Base-by-base conservation (phyloP, 1,139 yeast genomes). In the Yamadazyma sp. region DNA sequence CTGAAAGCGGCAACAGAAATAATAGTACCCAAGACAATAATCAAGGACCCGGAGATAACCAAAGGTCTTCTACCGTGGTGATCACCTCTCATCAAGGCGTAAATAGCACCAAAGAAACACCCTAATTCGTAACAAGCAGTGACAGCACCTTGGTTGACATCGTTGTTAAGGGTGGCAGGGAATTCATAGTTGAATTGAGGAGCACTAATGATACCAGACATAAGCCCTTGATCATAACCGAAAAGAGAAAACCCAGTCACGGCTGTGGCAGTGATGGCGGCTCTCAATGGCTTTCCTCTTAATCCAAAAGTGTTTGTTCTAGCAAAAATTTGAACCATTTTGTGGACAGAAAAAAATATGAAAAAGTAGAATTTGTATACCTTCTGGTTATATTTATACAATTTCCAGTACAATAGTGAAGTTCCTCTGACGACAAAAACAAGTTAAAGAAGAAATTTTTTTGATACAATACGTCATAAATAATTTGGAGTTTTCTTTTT, bases 221-320 rank as follows among this genome's bases (percentile, higher is more conserved):
- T 80, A 42, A 84, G 73, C 56, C 92, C 91, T 60, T 84, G 91
- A 59, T 84, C 89, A 53, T 82, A 83, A 48, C 92, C 92, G 58
- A 84, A 84, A 20, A 64, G 50, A 27, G 84, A 74, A 60, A 83
- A 83, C 6, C 87, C 88, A 36, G 76, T 69, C 37, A 80, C 81
- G 35, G 87, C 80, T 23, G 77, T 65, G 15, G 71, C 45, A 1
- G 88, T 80, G 44, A 83, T 69, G 17, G 73, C 66, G 17, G 50
- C 54, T 51, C 71, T 57, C 39, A 67, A 61, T 20, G 56, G 46
- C 47, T 61, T 60, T 37, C 87, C 87, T 31, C 55, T 53, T 16
- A 76, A 59, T 10, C 83, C 82, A 38, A 59, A 59, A 18, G 75
- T 73, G 50, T 61, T 62, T 14, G 73, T 67, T 58, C 66, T 65